Evolutionary conservation across 495 filamentous ascomycete species (phyloP).

Genomic region (Talaromyces thailandensis): DNA sequence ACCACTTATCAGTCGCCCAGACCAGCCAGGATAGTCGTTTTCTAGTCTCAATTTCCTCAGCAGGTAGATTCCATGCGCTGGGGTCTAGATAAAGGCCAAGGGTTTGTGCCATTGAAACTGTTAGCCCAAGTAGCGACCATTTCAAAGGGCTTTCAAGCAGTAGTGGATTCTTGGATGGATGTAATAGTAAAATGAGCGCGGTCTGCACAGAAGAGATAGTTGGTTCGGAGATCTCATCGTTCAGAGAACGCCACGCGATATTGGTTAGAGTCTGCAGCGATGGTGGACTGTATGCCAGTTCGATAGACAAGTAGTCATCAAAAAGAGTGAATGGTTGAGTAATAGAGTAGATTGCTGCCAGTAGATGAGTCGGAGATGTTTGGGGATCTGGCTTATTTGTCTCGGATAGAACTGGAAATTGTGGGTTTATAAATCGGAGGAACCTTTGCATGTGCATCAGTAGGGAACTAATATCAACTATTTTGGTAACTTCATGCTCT

Average conservation of each 20-base stretch:
- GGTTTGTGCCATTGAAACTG: constrained; percentile 3
- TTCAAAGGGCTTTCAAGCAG: constrained; percentile 1
- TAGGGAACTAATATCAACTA: background rate
- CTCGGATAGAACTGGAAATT: background rate
- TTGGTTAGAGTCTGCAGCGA: background rate
- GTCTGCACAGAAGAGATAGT: background rate
- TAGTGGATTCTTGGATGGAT: background rate
- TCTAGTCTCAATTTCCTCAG: background rate
- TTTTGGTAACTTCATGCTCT: background rate
- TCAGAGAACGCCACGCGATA: background rate
- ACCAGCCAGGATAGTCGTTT: background rate
- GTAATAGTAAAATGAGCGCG: background rate
- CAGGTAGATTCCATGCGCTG: background rate
- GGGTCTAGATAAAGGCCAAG: background rate
- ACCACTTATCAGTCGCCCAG: constrained; percentile 1
- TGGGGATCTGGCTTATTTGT: background rate
- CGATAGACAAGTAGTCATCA: background rate
- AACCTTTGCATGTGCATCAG: background rate
- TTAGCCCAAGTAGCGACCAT: background rate
- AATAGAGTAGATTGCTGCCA: background rate
- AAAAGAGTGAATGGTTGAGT: background rate
- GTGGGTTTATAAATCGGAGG: constrained; percentile 1
- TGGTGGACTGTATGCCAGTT: background rate
- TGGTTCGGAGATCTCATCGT: constrained; percentile 2
- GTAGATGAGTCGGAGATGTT: background rate